phyloP scores from a whole-genome alignment of 2,329 filamentous ascomycete species.

The Spiromastix sp. region DNA sequence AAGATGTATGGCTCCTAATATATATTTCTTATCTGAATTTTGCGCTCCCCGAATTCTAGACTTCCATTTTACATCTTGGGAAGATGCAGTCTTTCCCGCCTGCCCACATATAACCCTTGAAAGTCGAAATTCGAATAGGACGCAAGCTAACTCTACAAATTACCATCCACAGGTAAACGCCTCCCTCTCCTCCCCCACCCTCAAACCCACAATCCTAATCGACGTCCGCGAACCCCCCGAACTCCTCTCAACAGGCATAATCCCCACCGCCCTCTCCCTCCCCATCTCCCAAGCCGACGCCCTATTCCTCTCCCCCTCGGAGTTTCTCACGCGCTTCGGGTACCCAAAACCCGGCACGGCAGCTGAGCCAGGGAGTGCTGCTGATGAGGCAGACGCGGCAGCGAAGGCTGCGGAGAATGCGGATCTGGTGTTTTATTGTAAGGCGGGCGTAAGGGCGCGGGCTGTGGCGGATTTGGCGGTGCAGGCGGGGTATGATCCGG shows the following conservation, averaged over 20 bases:
- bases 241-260: constrained; percentile 40
- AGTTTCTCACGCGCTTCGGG: constrained; percentile 76
- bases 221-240: constrained; percentile 41
- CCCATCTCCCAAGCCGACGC: constrained; percentile 73
- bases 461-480: constrained; percentile 68
- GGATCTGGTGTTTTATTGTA: constrained; percentile 79
- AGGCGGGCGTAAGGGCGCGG: constrained; percentile 72
- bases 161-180: constrained; percentile 23
- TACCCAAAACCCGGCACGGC: constrained; percentile 56
- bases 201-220: constrained; percentile 26
- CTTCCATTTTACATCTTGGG: no score
- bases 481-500: constrained; percentile 62
- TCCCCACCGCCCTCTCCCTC: constrained; percentile 74
- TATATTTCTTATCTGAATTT: no score
- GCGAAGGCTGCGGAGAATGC: constrained; percentile 10
- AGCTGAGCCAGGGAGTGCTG: constrained; percentile 25
- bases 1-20: no score
- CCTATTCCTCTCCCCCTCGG: constrained; percentile 62
- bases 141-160: no score
- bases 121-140: no score
- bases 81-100: no score
- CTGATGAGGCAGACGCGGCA: not conserved
- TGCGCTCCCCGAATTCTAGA: not conserved
- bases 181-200: constrained; percentile 20
- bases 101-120: no score